phyloP scores from a whole-genome alignment of 768 basidiomycete genomes.

The Rhizopogon roseolus region DNA sequence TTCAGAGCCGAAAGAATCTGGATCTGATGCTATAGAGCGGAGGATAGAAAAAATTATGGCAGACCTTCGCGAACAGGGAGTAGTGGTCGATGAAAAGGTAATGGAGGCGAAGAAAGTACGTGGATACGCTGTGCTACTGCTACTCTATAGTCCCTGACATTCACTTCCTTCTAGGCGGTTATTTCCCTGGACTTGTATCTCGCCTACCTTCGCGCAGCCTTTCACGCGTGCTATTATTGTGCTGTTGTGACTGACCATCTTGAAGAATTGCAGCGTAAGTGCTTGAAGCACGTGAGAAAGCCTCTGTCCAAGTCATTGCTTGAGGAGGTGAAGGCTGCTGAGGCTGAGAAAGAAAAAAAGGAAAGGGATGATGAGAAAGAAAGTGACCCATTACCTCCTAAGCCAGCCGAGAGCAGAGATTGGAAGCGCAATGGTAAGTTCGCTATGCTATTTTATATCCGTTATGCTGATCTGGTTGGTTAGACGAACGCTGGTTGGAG shows the following conservation, averaged over 20 bases:
- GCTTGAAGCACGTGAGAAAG: constrained; percentile 86
- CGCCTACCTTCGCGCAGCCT: constrained; percentile 88
- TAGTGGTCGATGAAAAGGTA: constrained; percentile 56
- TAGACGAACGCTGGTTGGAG: constrained; percentile 88
- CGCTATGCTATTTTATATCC: background rate
- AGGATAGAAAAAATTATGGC: constrained; percentile 73
- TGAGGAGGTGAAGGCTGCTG: constrained; percentile 58
- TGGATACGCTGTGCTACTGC: constrained; percentile 6
- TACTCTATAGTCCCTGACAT: background rate
- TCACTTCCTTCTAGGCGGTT: constrained; percentile 47
- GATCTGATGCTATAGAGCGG: constrained; percentile 78
- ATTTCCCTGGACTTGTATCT: constrained; percentile 89
- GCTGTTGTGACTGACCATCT: constrained; percentile 86
- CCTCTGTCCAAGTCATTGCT: constrained; percentile 56
- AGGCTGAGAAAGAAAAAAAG: constrained; percentile 40
- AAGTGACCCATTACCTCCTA: constrained; percentile 19
- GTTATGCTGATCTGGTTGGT: constrained; percentile 9
- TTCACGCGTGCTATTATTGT: constrained; percentile 98
- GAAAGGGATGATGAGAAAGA: constrained; percentile 44
- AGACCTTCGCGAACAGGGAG: constrained; percentile 63
- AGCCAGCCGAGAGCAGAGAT: constrained; percentile 41
- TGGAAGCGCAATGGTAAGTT: constrained; percentile 67
- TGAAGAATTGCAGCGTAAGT: constrained; percentile 94
- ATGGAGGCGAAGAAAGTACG: constrained; percentile 70
- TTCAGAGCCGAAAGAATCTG: constrained; percentile 55